Evolutionary conservation across 768 basidiomycete genomes (phyloP), one percentile per base, ranked within the genome.

Genomic region (Termitomyces sp.): DNA sequence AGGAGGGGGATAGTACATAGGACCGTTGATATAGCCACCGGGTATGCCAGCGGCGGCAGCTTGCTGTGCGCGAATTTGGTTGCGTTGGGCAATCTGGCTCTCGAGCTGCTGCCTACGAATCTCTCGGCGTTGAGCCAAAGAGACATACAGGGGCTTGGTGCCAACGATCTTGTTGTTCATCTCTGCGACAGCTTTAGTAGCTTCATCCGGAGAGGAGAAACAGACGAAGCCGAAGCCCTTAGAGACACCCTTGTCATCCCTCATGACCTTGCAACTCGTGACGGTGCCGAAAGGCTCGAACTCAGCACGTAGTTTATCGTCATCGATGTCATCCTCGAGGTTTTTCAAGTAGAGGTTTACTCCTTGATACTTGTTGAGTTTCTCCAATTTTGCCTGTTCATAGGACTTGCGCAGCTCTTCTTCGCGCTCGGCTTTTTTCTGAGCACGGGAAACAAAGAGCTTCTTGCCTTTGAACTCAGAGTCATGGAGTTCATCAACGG

Each of bases 151-250:
- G 53, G 97, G 97, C 78, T 99, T 99, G 63, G 88, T 84, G 60
- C 96, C 96, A 67, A 98, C 92, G 88, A 98, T 98, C 79, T 96
- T 96, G 84, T 97, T 98, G 83, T 99, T 99, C 94, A 99, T 97
- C 79, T 99, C 97, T 54, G 94, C 91, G 58, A 98, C 94, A 59
- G 97, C 97, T 79, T 98, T 98, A 68, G 94, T 98, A 23, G 97
- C 95, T 76, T 99, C 97, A 63, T 99, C 97, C 48, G 97, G 94
- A 53, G 94, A 89, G 37, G 94, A 93, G 81, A 94, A 99, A 75
- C 97, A 99, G 65, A 99, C 97, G 70, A 99, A 99, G 62, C 97
- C 97, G 68, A 99, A 99, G 63, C 96, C 94, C 71, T 94, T 94
- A 10, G 94, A 97, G 52, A 80, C 85, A 58, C 82, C 83, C 74